phyloP scores from a whole-genome alignment of 768 basidiomycete species.

The Hygrophorus russula region DNA sequence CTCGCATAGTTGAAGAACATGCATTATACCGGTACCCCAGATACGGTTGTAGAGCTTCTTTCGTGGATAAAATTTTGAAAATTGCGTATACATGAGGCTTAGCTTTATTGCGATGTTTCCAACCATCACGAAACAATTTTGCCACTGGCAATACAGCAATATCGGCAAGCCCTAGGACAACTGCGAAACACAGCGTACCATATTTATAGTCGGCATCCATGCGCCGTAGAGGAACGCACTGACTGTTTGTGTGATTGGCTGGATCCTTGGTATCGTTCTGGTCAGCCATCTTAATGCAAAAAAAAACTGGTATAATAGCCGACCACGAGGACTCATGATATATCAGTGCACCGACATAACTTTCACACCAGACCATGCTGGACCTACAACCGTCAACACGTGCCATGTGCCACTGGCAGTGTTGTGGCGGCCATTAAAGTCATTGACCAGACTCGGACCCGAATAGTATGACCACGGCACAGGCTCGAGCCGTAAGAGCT shows the following conservation, averaged over 20 bases:
- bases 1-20: background rate
- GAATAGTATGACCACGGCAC: no score
- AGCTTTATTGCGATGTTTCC: constrained; percentile 44
- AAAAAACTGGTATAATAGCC: no score
- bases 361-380: no score
- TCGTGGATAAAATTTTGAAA: constrained; percentile 39
- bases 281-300: no score
- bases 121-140: constrained; percentile 38
- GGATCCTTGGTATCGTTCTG: no score
- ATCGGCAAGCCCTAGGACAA: constrained; percentile 1
- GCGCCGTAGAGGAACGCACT: constrained; percentile 25
- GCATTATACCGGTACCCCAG: constrained; percentile 20
- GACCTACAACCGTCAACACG: no score
- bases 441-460: no score
- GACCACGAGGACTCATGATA: no score
- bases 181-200: constrained; percentile 24
- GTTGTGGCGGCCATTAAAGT: no score
- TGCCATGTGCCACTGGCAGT: no score
- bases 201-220: constrained; percentile 25
- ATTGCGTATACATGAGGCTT: constrained; percentile 37
- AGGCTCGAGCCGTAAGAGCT: no score
- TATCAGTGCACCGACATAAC: no score
- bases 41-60: constrained; percentile 31
- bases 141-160: constrained; percentile 25
- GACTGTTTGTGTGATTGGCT: constrained; percentile 20